A percentile compares a stretch with the other conserved stretches of the same genome.
These are phyloP conservation scores for Lomentospora prolificans DNA, from an alignment of 2,329 filamentous ascomycete species.

Conservation along the genomic window DNA sequence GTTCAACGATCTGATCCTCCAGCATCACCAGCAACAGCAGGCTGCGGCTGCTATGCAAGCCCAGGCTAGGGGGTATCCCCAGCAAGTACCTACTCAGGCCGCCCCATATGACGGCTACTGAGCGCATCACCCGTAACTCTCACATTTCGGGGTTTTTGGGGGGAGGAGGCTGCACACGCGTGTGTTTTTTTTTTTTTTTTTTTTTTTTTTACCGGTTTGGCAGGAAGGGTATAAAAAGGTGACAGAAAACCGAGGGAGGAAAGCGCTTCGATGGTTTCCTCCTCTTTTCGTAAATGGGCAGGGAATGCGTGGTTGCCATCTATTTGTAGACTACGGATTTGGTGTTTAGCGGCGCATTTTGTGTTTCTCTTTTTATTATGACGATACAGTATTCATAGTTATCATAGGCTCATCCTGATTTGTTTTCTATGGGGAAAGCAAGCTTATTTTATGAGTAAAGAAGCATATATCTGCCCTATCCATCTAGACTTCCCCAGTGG, in stretches of 20 bases:
- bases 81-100: conserved; percentile 24
- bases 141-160: not conserved
- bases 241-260: no score
- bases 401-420: not conserved
- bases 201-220: no score
- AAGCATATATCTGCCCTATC: no score
- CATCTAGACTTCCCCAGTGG: no score
- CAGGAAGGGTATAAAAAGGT: no score
- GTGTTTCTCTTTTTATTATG: no score
- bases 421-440: not conserved
- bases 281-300: no score
- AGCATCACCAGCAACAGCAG: conserved; percentile 30
- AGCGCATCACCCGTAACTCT: no score
- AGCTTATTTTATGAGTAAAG: not conserved
- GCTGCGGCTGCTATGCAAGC: conserved; percentile 26
- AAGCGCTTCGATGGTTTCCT: no score
- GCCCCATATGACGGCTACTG: conserved; percentile 22
- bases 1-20: conserved; percentile 67
- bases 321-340: not conserved
- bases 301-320: not conserved
- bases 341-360: not conserved
- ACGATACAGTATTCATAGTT: not conserved
- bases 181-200: conserved; percentile 4
- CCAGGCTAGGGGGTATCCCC: conserved; percentile 30
- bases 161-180: not conserved